A percentile compares a stretch with the other conserved stretches of the same genome.
phyloP scores from a whole-genome alignment of 495 filamentous ascomycete genomes.

The Aspergillus heteromorphus region DNA sequence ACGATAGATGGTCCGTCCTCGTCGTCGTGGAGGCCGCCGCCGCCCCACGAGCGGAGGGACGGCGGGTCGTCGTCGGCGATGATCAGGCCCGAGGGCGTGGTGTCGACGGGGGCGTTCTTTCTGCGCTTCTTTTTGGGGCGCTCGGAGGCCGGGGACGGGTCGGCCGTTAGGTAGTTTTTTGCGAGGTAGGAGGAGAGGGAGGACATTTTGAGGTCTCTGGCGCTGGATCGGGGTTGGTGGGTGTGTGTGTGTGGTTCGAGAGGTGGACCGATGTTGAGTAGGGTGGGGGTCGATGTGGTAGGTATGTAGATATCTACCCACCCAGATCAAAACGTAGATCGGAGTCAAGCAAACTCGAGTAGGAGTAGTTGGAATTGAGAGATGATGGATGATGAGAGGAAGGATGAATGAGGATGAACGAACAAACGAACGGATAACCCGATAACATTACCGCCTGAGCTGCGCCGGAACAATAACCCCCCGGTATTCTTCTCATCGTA shows the following conservation, averaged over 20 bases:
- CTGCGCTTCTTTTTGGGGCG: conserved; percentile 72
- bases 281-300: neutral
- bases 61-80: conserved; percentile 88
- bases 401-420: too few relatives aligned
- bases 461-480: too few relatives aligned
- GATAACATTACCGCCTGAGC: too few relatives aligned
- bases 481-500: too few relatives aligned
- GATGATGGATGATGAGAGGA: too few relatives aligned
- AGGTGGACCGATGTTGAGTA: neutral
- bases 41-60: conserved; percentile 52
- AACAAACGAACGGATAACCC: too few relatives aligned
- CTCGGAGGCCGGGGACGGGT: conserved; percentile 39
- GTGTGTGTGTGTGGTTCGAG: neutral
- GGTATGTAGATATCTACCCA: too few relatives aligned
- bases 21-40: conserved; percentile 41
- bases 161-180: conserved; percentile 86
- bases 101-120: conserved; percentile 67
- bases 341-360: too few relatives aligned
- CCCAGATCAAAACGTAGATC: too few relatives aligned
- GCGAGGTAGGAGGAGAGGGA: conserved; percentile 81
- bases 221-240: neutral
- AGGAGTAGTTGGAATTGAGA: too few relatives aligned
- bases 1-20: conserved; percentile 42
- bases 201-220: conserved; percentile 20
- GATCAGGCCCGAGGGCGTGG: conserved; percentile 59